These are phyloP conservation scores for Microdochium trichocladiopsis DNA, from an alignment of 2,329 filamentous ascomycete genomes.

Conservation along the genomic window DNA sequence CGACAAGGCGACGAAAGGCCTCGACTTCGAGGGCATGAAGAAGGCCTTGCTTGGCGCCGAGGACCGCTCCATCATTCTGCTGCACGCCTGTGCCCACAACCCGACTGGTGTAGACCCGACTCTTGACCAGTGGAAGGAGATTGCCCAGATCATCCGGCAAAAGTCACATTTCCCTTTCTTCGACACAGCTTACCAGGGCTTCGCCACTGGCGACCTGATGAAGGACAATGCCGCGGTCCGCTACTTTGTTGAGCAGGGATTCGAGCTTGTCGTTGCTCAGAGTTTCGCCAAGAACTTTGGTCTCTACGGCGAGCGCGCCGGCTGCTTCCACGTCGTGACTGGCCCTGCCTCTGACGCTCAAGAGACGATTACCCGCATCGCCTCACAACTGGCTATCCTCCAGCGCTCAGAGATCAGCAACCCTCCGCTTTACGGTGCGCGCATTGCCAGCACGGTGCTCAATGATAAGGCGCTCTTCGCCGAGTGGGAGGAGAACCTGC, in stretches of 20 bases:
- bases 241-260: constrained; percentile 88
- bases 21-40: constrained; percentile 90
- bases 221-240: constrained; percentile 88
- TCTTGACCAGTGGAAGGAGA: constrained; percentile 86
- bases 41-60: constrained; percentile 62
- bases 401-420: constrained; percentile 98
- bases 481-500: constrained; percentile 88
- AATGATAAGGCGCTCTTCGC: constrained; percentile 77
- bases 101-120: constrained; percentile 96
- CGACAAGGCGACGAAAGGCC: constrained; percentile 76
- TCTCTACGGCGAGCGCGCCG: constrained; percentile 91
- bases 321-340: constrained; percentile 91
- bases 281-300: constrained; percentile 98
- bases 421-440: constrained; percentile 87
- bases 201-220: constrained; percentile 82
- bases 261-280: constrained; percentile 82
- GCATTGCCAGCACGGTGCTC: constrained; percentile 76
- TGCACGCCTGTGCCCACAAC: constrained; percentile 97
- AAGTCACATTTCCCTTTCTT: constrained; percentile 96
- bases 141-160: constrained; percentile 68
- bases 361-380: constrained; percentile 57
- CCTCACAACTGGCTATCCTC: constrained; percentile 84
- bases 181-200: constrained; percentile 95
- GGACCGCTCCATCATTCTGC: constrained; percentile 75
- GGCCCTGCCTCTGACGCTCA: constrained; percentile 61